phyloP scores from a whole-genome alignment of 2,329 filamentous ascomycete genomes.

The Calonectria pseudoreteaudii region DNA sequence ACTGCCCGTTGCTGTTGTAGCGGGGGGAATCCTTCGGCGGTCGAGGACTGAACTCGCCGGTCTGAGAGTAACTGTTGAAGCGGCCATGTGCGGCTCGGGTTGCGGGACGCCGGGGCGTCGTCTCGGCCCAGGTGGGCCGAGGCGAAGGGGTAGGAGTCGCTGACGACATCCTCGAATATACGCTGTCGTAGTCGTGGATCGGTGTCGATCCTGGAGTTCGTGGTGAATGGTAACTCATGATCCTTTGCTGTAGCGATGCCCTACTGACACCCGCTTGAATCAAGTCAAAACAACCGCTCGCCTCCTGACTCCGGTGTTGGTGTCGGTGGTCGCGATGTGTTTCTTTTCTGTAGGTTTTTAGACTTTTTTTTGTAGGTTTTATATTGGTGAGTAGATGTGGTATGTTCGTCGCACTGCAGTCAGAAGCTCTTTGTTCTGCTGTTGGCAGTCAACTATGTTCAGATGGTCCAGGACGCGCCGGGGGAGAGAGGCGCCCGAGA shows the following conservation, averaged over 20 bases:
- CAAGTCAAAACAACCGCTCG: constrained; percentile 38
- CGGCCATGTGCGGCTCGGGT: constrained; percentile 60
- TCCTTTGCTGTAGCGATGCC: constrained; percentile 52
- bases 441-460: constrained; percentile 35
- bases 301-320: constrained; percentile 44
- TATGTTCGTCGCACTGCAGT: constrained; percentile 39
- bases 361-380: constrained; percentile 39
- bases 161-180: constrained; percentile 63
- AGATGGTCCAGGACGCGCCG: constrained; percentile 32
- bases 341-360: constrained; percentile 50
- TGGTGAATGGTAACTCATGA: constrained; percentile 55
- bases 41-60: constrained; percentile 54
- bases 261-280: constrained; percentile 45
- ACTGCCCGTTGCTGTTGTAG: constrained; percentile 72
- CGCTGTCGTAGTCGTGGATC: constrained; percentile 60
- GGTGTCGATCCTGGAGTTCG: constrained; percentile 60
- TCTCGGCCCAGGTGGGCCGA: constrained; percentile 62
- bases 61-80: constrained; percentile 53
- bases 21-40: constrained; percentile 68
- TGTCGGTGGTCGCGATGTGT: constrained; percentile 17
- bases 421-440: constrained; percentile 18
- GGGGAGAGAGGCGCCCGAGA: constrained; percentile 55
- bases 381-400: constrained; percentile 22
- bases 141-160: constrained; percentile 70
- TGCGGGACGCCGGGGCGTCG: constrained; percentile 64